A percentile compares a stretch with the other conserved stretches of the same genome.
These are phyloP conservation scores for Conticribra guillardii DNA, from an alignment of 108 stramenopile genomes.

Conservation along the genomic window DNA sequence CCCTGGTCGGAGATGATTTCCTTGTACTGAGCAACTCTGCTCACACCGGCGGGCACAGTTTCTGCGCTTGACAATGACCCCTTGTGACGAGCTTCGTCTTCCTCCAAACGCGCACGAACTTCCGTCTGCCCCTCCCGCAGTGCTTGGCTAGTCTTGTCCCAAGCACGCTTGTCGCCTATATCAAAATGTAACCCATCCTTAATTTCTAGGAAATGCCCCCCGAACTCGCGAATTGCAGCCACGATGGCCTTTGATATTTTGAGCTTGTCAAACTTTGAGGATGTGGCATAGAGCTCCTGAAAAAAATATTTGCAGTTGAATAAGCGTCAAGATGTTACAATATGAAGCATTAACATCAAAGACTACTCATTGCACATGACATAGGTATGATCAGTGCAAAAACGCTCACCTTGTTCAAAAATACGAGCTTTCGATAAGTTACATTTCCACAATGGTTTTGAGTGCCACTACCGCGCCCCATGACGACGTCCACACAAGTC, in stretches of 20 bases:
- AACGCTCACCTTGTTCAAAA: slow-evolving; percentile 45
- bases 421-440: slow-evolving; percentile 55
- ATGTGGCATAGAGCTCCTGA: slow-evolving; percentile 79
- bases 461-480: slow-evolving; percentile 55
- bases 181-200: slow-evolving; percentile 69
- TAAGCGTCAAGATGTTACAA: too few relatives aligned
- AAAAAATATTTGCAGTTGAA: too few relatives aligned
- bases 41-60: slow-evolving; percentile 18
- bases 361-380: too few relatives aligned
- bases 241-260: slow-evolving; percentile 80
- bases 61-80: not conserved
- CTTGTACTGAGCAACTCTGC: slow-evolving; percentile 29
- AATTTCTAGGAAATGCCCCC: slow-evolving; percentile 62
- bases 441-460: slow-evolving; percentile 65
- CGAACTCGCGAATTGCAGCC: slow-evolving; percentile 62
- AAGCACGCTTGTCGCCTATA: slow-evolving; percentile 86
- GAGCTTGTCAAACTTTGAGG: slow-evolving; percentile 82
- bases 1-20: slow-evolving; percentile 42
- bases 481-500: slow-evolving; percentile 55
- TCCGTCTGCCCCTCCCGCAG: slow-evolving; percentile 83
- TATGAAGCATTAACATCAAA: too few relatives aligned
- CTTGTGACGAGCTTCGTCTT: slow-evolving; percentile 33
- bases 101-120: slow-evolving; percentile 68
- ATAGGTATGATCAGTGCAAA: too few relatives aligned
- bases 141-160: slow-evolving; percentile 89